These are phyloP conservation scores for Castanopsis chinensis DNA, from an alignment of 306 rosid species.

Conservation along the genomic window DNA sequence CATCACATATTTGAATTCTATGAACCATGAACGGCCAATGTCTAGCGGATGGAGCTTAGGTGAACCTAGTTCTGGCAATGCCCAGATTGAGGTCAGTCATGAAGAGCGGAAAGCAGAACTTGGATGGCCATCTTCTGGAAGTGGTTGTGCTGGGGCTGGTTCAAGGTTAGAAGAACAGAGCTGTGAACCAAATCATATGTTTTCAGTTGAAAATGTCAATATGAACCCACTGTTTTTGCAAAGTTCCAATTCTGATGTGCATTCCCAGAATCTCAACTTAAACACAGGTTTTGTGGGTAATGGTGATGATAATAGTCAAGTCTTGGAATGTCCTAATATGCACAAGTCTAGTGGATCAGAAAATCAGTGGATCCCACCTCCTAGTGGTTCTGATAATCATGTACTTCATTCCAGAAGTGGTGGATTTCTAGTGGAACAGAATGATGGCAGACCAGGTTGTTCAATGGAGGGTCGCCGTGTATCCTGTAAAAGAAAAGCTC, in stretches of 20 bases:
- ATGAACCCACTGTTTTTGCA: constrained; percentile 44
- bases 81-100: constrained; percentile 42
- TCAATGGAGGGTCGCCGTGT: constrained; percentile 68
- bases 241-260: constrained; percentile 49
- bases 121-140: constrained; percentile 64
- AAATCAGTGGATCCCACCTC: constrained; percentile 46
- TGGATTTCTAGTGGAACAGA: constrained; percentile 44
- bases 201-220: constrained; percentile 50
- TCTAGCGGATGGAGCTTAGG: constrained; percentile 80
- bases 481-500: constrained; percentile 81
- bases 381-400: constrained; percentile 50
- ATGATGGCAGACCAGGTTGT: constrained; percentile 62
- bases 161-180: constrained; percentile 54
- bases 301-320: constrained; percentile 39
- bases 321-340: constrained; percentile 42
- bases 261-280: constrained; percentile 58
- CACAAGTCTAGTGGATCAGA: constrained; percentile 60
- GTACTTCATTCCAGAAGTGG: constrained; percentile 55
- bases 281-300: constrained; percentile 55
- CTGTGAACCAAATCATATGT: constrained; percentile 48
- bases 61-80: constrained; percentile 75
- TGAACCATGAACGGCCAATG: constrained; percentile 59
- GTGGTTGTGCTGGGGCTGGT: constrained; percentile 45
- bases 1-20: constrained; percentile 48
- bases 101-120: constrained; percentile 69